Evolutionary conservation across 768 basidiomycete species (phyloP).

Genomic region (Rhizopogon vesiculosus): DNA sequence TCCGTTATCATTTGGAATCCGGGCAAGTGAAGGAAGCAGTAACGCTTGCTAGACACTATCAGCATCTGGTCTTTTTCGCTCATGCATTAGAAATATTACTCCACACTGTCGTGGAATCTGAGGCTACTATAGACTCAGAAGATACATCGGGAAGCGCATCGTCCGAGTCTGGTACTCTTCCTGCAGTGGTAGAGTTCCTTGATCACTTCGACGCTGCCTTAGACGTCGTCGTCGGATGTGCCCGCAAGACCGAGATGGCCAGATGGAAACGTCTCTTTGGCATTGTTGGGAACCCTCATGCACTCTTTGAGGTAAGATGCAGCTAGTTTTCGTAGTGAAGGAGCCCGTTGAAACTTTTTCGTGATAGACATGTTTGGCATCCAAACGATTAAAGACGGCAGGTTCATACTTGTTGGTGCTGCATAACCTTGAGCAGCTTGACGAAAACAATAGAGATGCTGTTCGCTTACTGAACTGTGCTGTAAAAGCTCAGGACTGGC

Average conservation of each 20-base stretch:
- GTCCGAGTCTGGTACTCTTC: slow-evolving; percentile 35
- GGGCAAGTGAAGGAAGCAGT: slow-evolving; percentile 71
- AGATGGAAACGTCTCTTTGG: slow-evolving; percentile 87
- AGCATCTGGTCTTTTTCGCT: slow-evolving; percentile 85
- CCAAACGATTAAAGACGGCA: slow-evolving; percentile 81
- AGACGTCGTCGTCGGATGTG: slow-evolving; percentile 94
- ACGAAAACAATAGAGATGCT: slow-evolving; percentile 73
- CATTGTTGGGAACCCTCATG: slow-evolving; percentile 85
- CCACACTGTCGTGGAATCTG: slow-evolving; percentile 89
- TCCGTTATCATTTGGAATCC: slow-evolving; percentile 74
- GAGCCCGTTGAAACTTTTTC: neutral
- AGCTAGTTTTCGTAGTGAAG: neutral
- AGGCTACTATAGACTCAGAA: slow-evolving; percentile 39
- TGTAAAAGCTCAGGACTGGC: slow-evolving; percentile 76
- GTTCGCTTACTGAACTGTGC: slow-evolving; percentile 76
- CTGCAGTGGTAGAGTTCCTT: slow-evolving; percentile 79
- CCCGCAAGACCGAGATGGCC: slow-evolving; percentile 92
- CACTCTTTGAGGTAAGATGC: slow-evolving; percentile 80
- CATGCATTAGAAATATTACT: slow-evolving; percentile 94
- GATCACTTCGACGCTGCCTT: slow-evolving; percentile 90
- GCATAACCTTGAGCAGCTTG: slow-evolving; percentile 88
- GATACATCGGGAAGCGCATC: slow-evolving; percentile 12
- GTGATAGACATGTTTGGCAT: slow-evolving; percentile 66
- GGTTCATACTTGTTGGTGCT: slow-evolving; percentile 88
- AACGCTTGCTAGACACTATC: slow-evolving; percentile 80